Evolutionary conservation across 2,329 filamentous ascomycete species (phyloP).

Genomic region (Penicillium palitans): DNA sequence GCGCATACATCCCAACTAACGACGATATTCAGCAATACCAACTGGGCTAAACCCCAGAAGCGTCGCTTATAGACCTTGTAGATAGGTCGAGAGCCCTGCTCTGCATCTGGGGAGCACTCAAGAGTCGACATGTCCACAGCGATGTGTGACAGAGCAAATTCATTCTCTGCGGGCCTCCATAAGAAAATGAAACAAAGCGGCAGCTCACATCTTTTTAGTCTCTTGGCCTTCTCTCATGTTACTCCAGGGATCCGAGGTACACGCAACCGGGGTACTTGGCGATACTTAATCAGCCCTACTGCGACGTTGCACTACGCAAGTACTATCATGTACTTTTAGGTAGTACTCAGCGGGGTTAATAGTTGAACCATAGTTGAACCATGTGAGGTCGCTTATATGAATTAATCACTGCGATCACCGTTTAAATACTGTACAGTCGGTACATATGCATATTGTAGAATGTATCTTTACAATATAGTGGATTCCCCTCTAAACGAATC

Average conservation of each 20-base stretch:
- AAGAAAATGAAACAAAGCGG: constrained; percentile 1
- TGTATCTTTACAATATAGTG: background rate
- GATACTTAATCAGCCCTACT: constrained; percentile 1
- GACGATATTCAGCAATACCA: constrained; percentile 86
- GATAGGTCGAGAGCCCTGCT: constrained; percentile 24
- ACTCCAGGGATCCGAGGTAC: constrained; percentile 6
- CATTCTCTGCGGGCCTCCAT: background rate
- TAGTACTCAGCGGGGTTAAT: background rate
- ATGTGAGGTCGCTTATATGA: background rate
- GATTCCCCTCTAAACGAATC: background rate
- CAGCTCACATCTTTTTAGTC: background rate
- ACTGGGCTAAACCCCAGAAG: constrained; percentile 81
- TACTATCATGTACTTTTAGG: background rate
- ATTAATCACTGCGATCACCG: background rate
- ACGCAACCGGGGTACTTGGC: constrained; percentile 4
- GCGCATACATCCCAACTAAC: constrained; percentile 87
- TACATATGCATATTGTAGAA: background rate
- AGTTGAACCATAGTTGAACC: background rate
- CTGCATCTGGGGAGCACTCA: constrained; percentile 9
- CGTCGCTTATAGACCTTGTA: constrained; percentile 75
- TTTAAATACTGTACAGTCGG: background rate
- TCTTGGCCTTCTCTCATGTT: background rate
- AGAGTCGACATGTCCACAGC: constrained; percentile 8
- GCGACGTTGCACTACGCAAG: background rate
- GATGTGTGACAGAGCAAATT: background rate